Percentiles rank a stretch among this genome's conserved stretches.
These are phyloP conservation scores for Nakazawaea ernobii DNA, from an alignment of 805 yeast genomes.

Conservation along the genomic window DNA sequence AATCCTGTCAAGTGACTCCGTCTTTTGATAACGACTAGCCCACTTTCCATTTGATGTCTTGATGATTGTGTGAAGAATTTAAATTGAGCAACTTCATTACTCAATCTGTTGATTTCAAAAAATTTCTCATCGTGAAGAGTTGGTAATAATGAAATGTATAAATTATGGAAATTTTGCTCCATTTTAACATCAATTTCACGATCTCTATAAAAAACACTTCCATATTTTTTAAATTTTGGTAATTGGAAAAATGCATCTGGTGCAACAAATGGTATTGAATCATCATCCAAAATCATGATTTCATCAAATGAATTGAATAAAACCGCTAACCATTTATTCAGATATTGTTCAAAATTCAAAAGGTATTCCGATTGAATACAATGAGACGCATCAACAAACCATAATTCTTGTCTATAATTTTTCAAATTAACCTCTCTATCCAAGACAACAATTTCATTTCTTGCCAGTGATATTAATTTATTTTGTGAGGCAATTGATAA, in stretches of 20 bases:
- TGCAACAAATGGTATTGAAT: conserved; percentile 27
- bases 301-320: conserved; percentile 55
- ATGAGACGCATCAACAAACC: conserved; percentile 27
- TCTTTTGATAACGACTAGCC: conserved; percentile 42
- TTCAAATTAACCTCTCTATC: conserved; percentile 12
- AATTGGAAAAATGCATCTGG: conserved; percentile 29
- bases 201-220: conserved; percentile 46
- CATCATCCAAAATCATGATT: conserved; percentile 49
- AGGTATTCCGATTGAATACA: conserved; percentile 19
- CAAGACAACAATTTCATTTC: conserved; percentile 19
- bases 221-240: conserved; percentile 28
- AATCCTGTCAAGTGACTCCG: conserved; percentile 43
- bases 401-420: conserved; percentile 24
- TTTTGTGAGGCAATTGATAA: conserved; percentile 27
- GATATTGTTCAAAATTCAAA: conserved; percentile 21
- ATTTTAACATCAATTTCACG: conserved; percentile 26
- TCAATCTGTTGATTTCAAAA: conserved; percentile 27
- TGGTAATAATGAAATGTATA: conserved; percentile 43
- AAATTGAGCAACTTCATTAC: background rate
- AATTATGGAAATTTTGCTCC: conserved; percentile 26
- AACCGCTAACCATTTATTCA: conserved; percentile 48
- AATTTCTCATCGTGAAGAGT: conserved; percentile 31
- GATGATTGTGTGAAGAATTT: conserved; percentile 36
- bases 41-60: conserved; percentile 44
- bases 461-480: conserved; percentile 29